Evolutionary conservation across 352 stramenopile genomes (phyloP), one percentile per base, ranked within the genome.

Genomic region (Globisporangium cylindrosporum): DNA sequence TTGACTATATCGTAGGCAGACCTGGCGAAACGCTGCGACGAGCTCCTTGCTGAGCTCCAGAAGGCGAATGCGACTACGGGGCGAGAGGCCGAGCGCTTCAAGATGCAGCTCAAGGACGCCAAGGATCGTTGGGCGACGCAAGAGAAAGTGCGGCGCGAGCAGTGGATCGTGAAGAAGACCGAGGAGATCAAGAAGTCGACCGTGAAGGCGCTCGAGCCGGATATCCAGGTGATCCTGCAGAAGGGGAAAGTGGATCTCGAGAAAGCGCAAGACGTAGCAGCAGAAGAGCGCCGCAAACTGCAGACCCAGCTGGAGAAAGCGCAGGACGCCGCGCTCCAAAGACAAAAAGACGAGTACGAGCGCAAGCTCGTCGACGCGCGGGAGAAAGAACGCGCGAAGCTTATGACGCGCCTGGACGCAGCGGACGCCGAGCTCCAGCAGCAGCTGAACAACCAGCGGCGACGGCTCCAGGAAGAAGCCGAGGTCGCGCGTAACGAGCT

Each of bases 151-250:
- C 78, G 81, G 15, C 81, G 86, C 49, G 84, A 93, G 36, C 81
- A 94, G 57, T 94, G 84, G 86, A 88, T 94, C 66, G 70, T 78
- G 18, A 91, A 92, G 64, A 94, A 94, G 71, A 94, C 84, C 1
- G 86, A 92, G 51, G 86, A 94, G 69, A 92, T 93, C 68, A 94
- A 94, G 71, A 94, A 93, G 61, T 88, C 80, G 36, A 93, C 86
- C 0, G 79, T 94, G 22, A 83, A 88, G 55, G 84, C 86, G 5
- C 65, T 94, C 20, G 86, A 94, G 61, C 84, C 86, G 0, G 84
- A 94, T 59, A 91, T 94, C 58, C 86, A 94, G 58, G 78, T 84
- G 20, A 94, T 94, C 69, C 73, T 94, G 29, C 71, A 82, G 4
- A 90, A 90, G 59, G 83, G 85, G 29, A 94, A 91, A 72, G 80